A percentile compares a stretch with the other conserved stretches of the same genome.
phyloP scores from a whole-genome alignment of 1,284 basidiomycete genomes.

The Puccinia triticina region DNA sequence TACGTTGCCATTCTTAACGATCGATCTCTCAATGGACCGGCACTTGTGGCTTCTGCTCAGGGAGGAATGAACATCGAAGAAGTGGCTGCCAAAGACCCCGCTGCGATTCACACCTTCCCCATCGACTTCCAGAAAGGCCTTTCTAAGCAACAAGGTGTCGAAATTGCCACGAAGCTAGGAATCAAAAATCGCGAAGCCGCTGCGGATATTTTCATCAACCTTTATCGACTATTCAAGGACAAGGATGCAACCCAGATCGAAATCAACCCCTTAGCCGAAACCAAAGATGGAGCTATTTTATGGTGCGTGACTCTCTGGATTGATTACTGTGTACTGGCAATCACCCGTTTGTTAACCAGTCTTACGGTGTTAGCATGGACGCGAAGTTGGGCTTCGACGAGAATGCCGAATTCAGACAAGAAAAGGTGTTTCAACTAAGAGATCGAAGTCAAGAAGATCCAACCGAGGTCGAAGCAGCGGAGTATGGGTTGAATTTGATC shows the following conservation, averaged over 20 bases:
- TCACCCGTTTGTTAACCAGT: conserved; percentile 13
- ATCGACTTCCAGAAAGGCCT: conserved; percentile 87
- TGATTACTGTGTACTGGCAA: conserved; percentile 15
- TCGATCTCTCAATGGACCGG: conserved; percentile 82
- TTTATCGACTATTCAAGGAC: conserved; percentile 97
- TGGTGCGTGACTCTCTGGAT: conserved; percentile 67
- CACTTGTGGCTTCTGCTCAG: conserved; percentile 89
- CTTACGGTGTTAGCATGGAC: conserved; percentile 77
- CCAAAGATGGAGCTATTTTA: conserved; percentile 86
- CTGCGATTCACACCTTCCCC: conserved; percentile 92
- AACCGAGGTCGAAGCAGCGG: conserved; percentile 79
- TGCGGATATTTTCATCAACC: conserved; percentile 88
- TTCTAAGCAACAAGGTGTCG: conserved; percentile 72
- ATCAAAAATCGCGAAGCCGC: conserved; percentile 78
- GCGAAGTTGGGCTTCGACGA: conserved; percentile 99
- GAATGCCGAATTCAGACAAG: conserved; percentile 96
- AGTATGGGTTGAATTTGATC: conserved; percentile 95
- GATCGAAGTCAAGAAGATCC: conserved; percentile 95
- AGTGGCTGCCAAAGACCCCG: conserved; percentile 94
- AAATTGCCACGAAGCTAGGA: conserved; percentile 84
- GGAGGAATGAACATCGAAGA: conserved; percentile 79
- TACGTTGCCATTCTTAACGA: conserved; percentile 98
- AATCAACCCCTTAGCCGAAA: conserved; percentile 98
- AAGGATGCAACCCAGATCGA: conserved; percentile 99
- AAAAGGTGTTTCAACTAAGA: conserved; percentile 84